Evolutionary conservation across 495 filamentous ascomycete species (phyloP).

Genomic region (Physcia stellaris): DNA sequence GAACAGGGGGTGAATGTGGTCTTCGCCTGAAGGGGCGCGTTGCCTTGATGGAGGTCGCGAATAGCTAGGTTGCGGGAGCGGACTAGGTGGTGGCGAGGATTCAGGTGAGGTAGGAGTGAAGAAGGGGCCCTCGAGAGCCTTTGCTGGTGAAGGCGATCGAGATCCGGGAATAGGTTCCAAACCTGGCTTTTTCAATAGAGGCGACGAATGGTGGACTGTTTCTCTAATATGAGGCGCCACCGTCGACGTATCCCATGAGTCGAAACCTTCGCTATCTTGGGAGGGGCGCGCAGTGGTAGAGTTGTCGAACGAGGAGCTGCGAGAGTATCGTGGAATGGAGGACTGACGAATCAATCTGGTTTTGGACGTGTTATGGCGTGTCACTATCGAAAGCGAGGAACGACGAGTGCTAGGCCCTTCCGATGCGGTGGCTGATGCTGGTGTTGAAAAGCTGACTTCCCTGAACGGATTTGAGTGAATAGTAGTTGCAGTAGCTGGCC

Average conservation of each 20-base stretch:
- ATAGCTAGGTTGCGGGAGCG: slow-evolving; percentile 13
- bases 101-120: slow-evolving; percentile 4
- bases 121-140: slow-evolving; percentile 17
- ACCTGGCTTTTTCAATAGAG: slow-evolving; percentile 4
- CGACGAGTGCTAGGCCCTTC: slow-evolving; percentile 40
- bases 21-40: slow-evolving; percentile 33
- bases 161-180: slow-evolving; percentile 16
- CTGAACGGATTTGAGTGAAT: slow-evolving; percentile 13
- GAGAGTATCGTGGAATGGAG: slow-evolving; percentile 19
- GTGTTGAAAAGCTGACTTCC: slow-evolving; percentile 10
- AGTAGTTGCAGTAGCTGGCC: slow-evolving; percentile 8
- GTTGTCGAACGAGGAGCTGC: slow-evolving; percentile 12
- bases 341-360: slow-evolving; percentile 19
- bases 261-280: slow-evolving; percentile 48
- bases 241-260: slow-evolving; percentile 53
- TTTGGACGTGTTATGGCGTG: slow-evolving; percentile 36
- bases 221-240: slow-evolving; percentile 46
- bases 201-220: slow-evolving; percentile 27
- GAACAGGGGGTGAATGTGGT: slow-evolving; percentile 78
- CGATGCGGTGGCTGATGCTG: slow-evolving; percentile 18
- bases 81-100: slow-evolving; percentile 14
- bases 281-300: slow-evolving; percentile 15
- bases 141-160: slow-evolving; percentile 17
- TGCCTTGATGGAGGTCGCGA: slow-evolving; percentile 9
- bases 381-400: slow-evolving; percentile 35